These are phyloP conservation scores for Excoecaria cochinchinensis DNA, from an alignment of 345 rosid species.

Conservation along the genomic window DNA sequence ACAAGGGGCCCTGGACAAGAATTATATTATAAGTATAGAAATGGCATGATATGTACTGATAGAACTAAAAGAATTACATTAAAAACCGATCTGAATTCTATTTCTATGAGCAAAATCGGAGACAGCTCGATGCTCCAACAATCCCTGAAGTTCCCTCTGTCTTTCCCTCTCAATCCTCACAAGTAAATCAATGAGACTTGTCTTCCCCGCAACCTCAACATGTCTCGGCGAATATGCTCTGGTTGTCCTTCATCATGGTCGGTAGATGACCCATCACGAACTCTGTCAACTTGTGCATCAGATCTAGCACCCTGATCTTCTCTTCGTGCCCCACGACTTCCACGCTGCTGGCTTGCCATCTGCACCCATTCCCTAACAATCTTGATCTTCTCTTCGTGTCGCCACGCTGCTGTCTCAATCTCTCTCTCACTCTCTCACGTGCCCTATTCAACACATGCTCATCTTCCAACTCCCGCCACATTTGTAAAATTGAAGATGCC, in stretches of 20 bases:
- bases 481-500: slow-evolving; percentile 83
- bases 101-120: no score
- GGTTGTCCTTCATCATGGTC: slow-evolving; percentile 74
- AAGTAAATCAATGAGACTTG: no score
- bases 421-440: slow-evolving; percentile 75
- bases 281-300: slow-evolving; percentile 51
- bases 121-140: no score
- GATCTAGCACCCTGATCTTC: slow-evolving; percentile 50
- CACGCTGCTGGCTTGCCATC: slow-evolving; percentile 93
- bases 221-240: slow-evolving; percentile 61
- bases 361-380: slow-evolving; percentile 96
- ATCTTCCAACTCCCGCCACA: slow-evolving; percentile 99
- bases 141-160: no score
- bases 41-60: no score
- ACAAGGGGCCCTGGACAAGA: no score
- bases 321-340: slow-evolving; percentile 55
- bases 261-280: slow-evolving; percentile 50
- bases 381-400: slow-evolving; percentile 98
- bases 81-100: no score
- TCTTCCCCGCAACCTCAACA: no score
- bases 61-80: no score
- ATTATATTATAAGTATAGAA: no score
- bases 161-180: no score
- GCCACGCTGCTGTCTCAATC: slow-evolving; percentile 89
- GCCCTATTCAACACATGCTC: slow-evolving; percentile 85